phyloP scores from a whole-genome alignment of 2,329 filamentous ascomycete species.

The Aspergillus melleus region DNA sequence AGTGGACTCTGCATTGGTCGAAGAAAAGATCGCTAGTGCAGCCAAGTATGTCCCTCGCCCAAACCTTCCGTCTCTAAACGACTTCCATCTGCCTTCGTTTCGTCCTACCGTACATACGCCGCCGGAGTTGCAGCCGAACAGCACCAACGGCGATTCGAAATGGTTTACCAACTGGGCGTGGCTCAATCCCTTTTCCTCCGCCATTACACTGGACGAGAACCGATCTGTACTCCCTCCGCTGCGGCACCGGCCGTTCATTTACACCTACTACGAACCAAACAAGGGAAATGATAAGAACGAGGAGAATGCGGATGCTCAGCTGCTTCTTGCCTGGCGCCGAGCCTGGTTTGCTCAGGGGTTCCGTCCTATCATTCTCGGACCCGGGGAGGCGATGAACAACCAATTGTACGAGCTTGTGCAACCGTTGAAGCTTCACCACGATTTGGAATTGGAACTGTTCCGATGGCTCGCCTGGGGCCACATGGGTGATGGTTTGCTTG shows the following conservation, averaged over 20 bases:
- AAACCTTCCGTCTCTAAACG: constrained; percentile 51
- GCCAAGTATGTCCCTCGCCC: constrained; percentile 36
- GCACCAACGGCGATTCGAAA: constrained; percentile 72
- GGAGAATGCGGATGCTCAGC: constrained; percentile 71
- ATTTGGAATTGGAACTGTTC: constrained; percentile 69
- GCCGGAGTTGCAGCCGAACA: constrained; percentile 68
- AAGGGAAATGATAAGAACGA: constrained; percentile 62
- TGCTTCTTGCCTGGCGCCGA: constrained; percentile 83
- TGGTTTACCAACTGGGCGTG: constrained; percentile 93
- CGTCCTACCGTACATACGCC: constrained; percentile 68
- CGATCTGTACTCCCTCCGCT: constrained; percentile 80
- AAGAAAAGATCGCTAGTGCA: constrained; percentile 24
- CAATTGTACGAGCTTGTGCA: constrained; percentile 74
- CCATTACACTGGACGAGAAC: constrained; percentile 76
- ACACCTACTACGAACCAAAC: constrained; percentile 84
- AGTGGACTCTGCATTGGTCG: constrained; percentile 20
- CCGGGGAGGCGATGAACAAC: constrained; percentile 79
- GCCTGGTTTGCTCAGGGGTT: constrained; percentile 98
- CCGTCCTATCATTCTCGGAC: constrained; percentile 75
- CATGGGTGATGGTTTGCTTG: constrained; percentile 80
- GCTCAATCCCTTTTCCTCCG: constrained; percentile 84
- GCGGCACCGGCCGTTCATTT: constrained; percentile 68
- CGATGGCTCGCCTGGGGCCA: constrained; percentile 91
- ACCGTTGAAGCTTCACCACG: constrained; percentile 55
- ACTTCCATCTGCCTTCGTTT: constrained; percentile 64